Evolutionary conservation across 495 filamentous ascomycete species (phyloP).

Genomic region (Thozetella sp.): DNA sequence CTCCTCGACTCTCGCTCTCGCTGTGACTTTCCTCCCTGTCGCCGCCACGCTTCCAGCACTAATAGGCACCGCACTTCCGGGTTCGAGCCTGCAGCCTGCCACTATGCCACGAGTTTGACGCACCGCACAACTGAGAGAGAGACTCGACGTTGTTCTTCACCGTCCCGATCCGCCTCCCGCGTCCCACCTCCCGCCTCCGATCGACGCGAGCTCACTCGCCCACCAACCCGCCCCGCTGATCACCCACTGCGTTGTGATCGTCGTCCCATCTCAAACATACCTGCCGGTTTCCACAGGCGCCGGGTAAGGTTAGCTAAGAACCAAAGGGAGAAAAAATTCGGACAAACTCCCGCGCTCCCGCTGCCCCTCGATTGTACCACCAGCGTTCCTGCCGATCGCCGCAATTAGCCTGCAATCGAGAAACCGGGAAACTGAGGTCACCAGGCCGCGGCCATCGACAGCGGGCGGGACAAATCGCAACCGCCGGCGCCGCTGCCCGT

Average conservation of each 20-base stretch:
- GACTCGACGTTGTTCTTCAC: background rate
- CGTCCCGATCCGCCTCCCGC: background rate
- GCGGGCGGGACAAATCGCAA: background rate
- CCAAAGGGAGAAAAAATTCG: slow-evolving; percentile 6
- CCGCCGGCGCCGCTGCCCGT: too few relatives aligned
- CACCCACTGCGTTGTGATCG: background rate
- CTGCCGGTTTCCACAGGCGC: slow-evolving; percentile 8
- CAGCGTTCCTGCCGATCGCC: slow-evolving; percentile 30
- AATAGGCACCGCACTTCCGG: too few relatives aligned
- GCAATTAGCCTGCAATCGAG: slow-evolving; percentile 10
- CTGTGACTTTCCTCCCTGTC: background rate
- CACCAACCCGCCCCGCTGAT: too few relatives aligned
- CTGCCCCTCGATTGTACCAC: slow-evolving; percentile 16
- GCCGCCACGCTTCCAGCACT: too few relatives aligned
- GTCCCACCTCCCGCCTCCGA: too few relatives aligned
- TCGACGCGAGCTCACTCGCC: too few relatives aligned
- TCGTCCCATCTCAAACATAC: background rate
- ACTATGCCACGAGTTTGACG: background rate
- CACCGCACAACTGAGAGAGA: background rate
- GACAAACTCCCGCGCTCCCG: slow-evolving; percentile 7
- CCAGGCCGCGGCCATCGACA: slow-evolving; percentile 5
- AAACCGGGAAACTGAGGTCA: slow-evolving; percentile 15
- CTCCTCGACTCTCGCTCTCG: background rate
- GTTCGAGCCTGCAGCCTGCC: background rate
- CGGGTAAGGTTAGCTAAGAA: slow-evolving; percentile 14